Conservation (phyloP, 164 flowering plant genomes). For the Buxus sempervirens region DNA sequence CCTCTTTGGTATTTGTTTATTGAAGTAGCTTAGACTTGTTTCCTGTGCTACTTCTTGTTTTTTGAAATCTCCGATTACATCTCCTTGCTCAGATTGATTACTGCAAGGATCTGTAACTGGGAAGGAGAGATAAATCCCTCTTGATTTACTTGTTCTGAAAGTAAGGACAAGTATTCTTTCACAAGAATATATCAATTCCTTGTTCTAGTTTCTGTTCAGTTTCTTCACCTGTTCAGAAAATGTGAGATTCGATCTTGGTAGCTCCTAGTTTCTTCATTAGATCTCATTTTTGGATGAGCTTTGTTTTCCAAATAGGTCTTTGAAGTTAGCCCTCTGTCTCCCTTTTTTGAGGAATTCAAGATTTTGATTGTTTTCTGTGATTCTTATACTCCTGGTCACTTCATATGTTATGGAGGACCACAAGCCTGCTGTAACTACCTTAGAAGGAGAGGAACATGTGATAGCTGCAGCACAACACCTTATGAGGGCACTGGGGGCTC, state of each 20-base stretch:
- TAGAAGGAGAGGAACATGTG: slow-evolving; percentile 51
- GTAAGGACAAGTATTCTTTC: background rate
- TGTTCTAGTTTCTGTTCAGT: slow-evolving; percentile 1
- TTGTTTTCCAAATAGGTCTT: background rate
- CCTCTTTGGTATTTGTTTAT: no score
- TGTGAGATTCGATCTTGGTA: background rate
- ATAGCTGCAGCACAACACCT: slow-evolving; percentile 65
- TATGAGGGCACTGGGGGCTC: slow-evolving; percentile 49
- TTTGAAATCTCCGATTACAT: background rate
- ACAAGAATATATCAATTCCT: background rate
- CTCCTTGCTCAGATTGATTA: background rate
- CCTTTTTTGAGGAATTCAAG: slow-evolving; percentile 1
- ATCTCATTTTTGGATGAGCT: background rate
- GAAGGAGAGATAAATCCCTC: background rate
- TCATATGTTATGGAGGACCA: slow-evolving; percentile 37
- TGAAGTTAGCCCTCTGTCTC: background rate
- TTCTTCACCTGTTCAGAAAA: background rate
- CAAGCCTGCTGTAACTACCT: slow-evolving; percentile 16
- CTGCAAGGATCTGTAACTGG: background rate
- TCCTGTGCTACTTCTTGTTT: background rate
- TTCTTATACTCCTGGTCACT: background rate
- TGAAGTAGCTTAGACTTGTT: background rate
- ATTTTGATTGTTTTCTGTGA: background rate
- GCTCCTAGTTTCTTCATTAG: background rate
- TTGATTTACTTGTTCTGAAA: background rate